Evolutionary conservation across 2,329 filamentous ascomycete species (phyloP).

Genomic region (Emmonsiellopsis sp.): DNA sequence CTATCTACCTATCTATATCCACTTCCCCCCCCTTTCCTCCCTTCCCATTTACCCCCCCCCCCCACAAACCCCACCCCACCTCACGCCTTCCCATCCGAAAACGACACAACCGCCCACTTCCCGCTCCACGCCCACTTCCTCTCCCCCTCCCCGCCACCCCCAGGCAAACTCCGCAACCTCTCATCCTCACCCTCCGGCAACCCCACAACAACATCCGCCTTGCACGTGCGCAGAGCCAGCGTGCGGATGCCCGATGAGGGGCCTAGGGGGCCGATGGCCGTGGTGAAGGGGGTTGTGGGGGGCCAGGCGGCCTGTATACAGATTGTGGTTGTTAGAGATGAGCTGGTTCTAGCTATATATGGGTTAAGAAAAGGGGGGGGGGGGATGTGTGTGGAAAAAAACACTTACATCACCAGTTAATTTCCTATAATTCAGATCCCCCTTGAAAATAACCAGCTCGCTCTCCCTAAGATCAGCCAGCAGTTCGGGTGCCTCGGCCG

Average conservation of each 20-base stretch:
- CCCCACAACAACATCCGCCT: slow-evolving; percentile 90
- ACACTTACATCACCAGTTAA: slow-evolving; percentile 71
- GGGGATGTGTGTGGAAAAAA: background rate
- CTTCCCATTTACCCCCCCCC: too few relatives aligned
- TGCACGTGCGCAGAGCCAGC: slow-evolving; percentile 84
- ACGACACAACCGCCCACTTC: slow-evolving; percentile 92
- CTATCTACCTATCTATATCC: too few relatives aligned
- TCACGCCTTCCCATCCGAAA: slow-evolving; percentile 56
- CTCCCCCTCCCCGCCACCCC: slow-evolving; percentile 58
- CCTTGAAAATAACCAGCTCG: slow-evolving; percentile 92
- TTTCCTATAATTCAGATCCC: slow-evolving; percentile 94
- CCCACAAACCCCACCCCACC: background rate
- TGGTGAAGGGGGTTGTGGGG: slow-evolving; percentile 72
- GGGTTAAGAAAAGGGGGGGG: background rate
- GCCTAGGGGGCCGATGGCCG: slow-evolving; percentile 79
- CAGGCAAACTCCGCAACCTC: slow-evolving; percentile 57
- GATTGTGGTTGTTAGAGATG: background rate
- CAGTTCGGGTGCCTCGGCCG: slow-evolving; percentile 56
- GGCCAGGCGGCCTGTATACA: slow-evolving; percentile 61
- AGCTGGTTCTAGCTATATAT: background rate
- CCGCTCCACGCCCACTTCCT: slow-evolving; percentile 92
- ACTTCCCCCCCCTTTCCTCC: too few relatives aligned
- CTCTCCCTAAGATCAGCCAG: slow-evolving; percentile 69
- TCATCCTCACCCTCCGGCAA: slow-evolving; percentile 77
- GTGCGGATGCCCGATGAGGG: slow-evolving; percentile 72